phyloP scores from a whole-genome alignment of 495 filamentous ascomycete species.

The Rhypophila decipiens region DNA sequence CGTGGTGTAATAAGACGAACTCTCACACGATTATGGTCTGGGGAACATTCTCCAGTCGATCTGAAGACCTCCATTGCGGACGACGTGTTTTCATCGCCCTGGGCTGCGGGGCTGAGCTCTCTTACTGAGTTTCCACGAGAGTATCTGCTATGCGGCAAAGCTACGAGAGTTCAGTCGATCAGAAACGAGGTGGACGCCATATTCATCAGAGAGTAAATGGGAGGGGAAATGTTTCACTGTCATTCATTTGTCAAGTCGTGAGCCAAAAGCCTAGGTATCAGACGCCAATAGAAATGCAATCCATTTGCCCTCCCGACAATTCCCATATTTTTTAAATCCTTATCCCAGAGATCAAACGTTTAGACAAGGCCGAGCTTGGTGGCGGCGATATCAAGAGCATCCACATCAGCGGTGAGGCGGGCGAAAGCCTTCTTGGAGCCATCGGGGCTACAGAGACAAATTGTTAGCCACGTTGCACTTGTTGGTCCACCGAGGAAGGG shows the following conservation, averaged over 20 bases:
- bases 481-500: background rate
- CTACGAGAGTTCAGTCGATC: too few species aligned
- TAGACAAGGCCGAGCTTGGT: conserved; percentile 98
- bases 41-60: too few species aligned
- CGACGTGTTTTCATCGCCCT: too few species aligned
- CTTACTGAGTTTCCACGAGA: too few species aligned
- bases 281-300: conserved; percentile 32
- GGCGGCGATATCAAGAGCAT: conserved; percentile 97
- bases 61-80: too few species aligned
- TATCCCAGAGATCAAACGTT: conserved; percentile 17
- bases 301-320: conserved; percentile 19
- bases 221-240: conserved; percentile 32
- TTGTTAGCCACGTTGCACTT: conserved; percentile 7
- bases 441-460: conserved; percentile 59
- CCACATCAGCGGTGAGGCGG: conserved; percentile 88
- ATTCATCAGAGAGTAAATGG: too few species aligned
- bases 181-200: too few species aligned
- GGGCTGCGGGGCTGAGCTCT: too few species aligned
- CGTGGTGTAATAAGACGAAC: too few species aligned
- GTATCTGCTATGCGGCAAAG: too few species aligned
- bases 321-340: conserved; percentile 9
- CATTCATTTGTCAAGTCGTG: conserved; percentile 26
- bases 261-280: conserved; percentile 26
- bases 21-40: too few species aligned
- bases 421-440: conserved; percentile 98